Evolutionary conservation across 2,329 filamentous ascomycete genomes (phyloP), one percentile per base, ranked within the genome.

Genomic region (Periconia sp.): DNA sequence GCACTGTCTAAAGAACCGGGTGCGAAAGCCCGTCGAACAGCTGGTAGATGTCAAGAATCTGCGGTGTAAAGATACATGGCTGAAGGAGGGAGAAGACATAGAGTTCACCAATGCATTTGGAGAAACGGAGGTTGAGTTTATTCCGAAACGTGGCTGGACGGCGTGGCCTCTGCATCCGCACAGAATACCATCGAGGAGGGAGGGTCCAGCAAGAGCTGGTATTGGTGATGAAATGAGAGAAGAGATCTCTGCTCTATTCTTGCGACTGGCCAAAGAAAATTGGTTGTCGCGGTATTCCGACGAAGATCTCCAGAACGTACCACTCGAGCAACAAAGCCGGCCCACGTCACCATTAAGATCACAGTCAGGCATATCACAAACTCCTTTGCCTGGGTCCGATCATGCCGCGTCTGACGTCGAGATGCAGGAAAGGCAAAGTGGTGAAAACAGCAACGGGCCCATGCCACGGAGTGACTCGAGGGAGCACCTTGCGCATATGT

Each of bases 151-250:
- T 45, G 52, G 64, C 4, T 96, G 92, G 92, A 89, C 88, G 13
- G 88, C 91, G 0, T 96, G 92, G 92, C 92, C 92, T 4, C 67
- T 95, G 60, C 77, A 77, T 15, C 75, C 80, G 4, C 71, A 75
- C 6, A 71, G 78, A 18, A 83, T 94, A 6, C 88, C 88, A 2
- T 71, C 74, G 12, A 79, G 88, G 48, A 65, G 74, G 37, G 76
- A 73, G 52, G 73, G 65, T 57, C 69, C 26, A 42, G 51, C 24
- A 47, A 26, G 17, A 26, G 41, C 41, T 17, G 50, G 58, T 6
- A 76, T 82, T 35, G 86, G 86, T 51, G 72, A 76, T 0, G 78
- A 81, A 16, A 62, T 96, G 24, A 83, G 88, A 57, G 88, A 92
- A 35, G 80, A 85, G 35, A 60, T 96, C 3, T 76, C 83, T 9